A percentile compares a stretch with the other conserved stretches of the same genome.
These are phyloP conservation scores for Penicillium sp. DNA, from an alignment of 2,329 filamentous ascomycete species.

Conservation along the genomic window DNA sequence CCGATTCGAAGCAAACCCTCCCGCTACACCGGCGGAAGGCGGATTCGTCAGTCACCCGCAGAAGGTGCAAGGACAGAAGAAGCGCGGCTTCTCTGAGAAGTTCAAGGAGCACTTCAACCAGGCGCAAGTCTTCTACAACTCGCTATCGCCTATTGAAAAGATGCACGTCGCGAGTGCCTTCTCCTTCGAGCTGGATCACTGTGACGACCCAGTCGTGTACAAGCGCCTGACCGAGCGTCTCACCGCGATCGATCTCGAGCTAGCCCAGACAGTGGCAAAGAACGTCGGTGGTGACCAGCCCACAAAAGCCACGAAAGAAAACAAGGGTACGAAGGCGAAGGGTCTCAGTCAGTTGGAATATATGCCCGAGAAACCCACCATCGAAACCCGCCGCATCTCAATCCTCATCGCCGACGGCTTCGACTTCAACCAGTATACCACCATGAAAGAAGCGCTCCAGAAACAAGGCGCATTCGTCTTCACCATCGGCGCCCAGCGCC, in stretches of 20 bases:
- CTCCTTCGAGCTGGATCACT: conserved; percentile 49
- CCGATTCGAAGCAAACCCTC: conserved; percentile 63
- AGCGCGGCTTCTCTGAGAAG: conserved; percentile 48
- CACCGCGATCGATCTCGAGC: conserved; percentile 67
- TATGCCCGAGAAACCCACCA: conserved; percentile 63
- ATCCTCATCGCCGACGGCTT: conserved; percentile 79
- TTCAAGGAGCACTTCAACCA: conserved; percentile 50
- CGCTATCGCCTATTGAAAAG: conserved; percentile 37
- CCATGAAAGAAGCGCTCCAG: conserved; percentile 64
- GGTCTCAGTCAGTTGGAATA: conserved; percentile 67
- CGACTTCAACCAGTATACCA: conserved; percentile 65
- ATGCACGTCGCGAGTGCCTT: conserved; percentile 38
- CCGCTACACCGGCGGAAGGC: conserved; percentile 62
- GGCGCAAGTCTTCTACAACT: conserved; percentile 41
- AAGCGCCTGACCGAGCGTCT: conserved; percentile 68
- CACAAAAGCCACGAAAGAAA: conserved; percentile 54
- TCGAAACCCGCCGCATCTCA: conserved; percentile 70
- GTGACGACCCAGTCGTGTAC: conserved; percentile 78
- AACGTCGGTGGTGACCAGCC: conserved; percentile 69
- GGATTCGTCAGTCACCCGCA: conserved; percentile 69
- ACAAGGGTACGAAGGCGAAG: conserved; percentile 68
- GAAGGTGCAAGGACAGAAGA: conserved; percentile 70
- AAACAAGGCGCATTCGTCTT: conserved; percentile 67
- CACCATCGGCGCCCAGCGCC: conserved; percentile 70
- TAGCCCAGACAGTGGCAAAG: conserved; percentile 69